Percentiles rank a stretch among this genome's conserved stretches.
Evolutionary conservation across 129 eudicot species (phyloP).

Genomic region (Scalesia atractyloides): DNA sequence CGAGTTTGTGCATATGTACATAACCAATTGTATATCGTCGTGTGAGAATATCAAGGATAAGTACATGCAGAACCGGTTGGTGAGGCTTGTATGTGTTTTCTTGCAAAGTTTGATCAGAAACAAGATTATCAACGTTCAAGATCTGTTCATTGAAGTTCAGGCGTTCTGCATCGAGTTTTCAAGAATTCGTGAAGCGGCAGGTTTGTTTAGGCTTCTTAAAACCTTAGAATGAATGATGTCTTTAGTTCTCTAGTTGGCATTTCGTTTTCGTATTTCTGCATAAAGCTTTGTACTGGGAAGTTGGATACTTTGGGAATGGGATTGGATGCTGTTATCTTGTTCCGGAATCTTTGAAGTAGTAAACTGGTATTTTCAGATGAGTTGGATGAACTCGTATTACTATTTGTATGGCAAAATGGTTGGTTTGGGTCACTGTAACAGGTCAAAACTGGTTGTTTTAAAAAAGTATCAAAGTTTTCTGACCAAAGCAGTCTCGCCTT

Average conservation of each 20-base stretch:
- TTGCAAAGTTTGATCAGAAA: conserved; percentile 87
- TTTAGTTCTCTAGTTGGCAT: not conserved
- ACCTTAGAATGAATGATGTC: conserved; percentile 60
- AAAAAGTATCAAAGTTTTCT: too few relatives aligned
- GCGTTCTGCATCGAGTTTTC: conserved; percentile 98
- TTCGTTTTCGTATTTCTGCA: conserved; percentile 20
- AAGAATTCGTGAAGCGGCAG: conserved; percentile 90
- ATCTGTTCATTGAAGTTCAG: conserved; percentile 87
- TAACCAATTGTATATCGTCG: conserved; percentile 87
- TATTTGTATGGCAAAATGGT: not conserved
- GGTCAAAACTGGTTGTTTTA: too few relatives aligned
- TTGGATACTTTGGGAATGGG: conserved; percentile 30
- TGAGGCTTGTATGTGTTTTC: conserved; percentile 88
- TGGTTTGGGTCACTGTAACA: not conserved
- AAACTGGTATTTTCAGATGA: not conserved
- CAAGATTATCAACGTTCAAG: conserved; percentile 91
- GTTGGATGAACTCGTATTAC: too few relatives aligned
- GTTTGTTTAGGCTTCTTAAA: conserved; percentile 81
- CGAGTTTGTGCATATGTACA: conserved; percentile 91
- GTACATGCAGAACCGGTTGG: conserved; percentile 97
- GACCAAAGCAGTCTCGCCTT: too few relatives aligned
- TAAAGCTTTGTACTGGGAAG: conserved; percentile 26
- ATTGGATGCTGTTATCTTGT: conserved; percentile 16
- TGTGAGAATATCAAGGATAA: conserved; percentile 90
- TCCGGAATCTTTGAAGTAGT: conserved; percentile 10